Evolutionary conservation across 2,329 filamentous ascomycete genomes (phyloP).

Genomic region (Xenoacremonium recifei): DNA sequence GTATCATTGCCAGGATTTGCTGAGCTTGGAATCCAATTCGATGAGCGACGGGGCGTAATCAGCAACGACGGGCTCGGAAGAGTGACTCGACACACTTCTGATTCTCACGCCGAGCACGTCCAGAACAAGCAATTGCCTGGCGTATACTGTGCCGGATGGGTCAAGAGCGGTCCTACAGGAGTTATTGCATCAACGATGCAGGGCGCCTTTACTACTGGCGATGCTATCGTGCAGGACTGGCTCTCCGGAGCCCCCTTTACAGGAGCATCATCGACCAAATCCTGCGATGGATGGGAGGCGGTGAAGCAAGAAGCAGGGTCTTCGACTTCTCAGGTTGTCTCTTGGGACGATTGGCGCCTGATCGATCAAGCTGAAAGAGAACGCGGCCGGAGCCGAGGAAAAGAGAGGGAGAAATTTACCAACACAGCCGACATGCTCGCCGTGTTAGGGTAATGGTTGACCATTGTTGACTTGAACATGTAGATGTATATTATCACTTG

Average conservation of each 20-base stretch:
- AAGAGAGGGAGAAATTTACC: conserved; percentile 72
- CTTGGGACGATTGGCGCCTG: conserved; percentile 79
- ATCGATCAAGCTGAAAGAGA: conserved; percentile 79
- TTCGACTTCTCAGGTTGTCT: conserved; percentile 60
- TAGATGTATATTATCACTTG: conserved; percentile 26
- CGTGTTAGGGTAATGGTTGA: conserved; percentile 38
- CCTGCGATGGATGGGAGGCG: conserved; percentile 69
- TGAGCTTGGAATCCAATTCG: conserved; percentile 75
- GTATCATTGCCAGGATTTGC: conserved; percentile 71
- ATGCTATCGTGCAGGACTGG: conserved; percentile 83
- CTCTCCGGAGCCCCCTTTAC: conserved; percentile 41
- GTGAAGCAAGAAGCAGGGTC: conserved; percentile 59
- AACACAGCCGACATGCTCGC: conserved; percentile 57
- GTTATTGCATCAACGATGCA: conserved; percentile 96
- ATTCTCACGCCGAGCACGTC: conserved; percentile 25
- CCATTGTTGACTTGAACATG: conserved; percentile 14
- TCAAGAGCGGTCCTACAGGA: conserved; percentile 90
- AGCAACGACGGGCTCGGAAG: conserved; percentile 80
- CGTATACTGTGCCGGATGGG: conserved; percentile 93
- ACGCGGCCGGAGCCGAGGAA: conserved; percentile 65
- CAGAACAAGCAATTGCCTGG: conserved; percentile 56
- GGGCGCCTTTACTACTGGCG: conserved; percentile 87
- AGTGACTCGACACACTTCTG: conserved; percentile 45
- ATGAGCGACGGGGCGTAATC: conserved; percentile 71
- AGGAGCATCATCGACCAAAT: conserved; percentile 5